Conservation (phyloP, 2,329 filamentous ascomycete species). For the Aspergillus aculeatus region DNA sequence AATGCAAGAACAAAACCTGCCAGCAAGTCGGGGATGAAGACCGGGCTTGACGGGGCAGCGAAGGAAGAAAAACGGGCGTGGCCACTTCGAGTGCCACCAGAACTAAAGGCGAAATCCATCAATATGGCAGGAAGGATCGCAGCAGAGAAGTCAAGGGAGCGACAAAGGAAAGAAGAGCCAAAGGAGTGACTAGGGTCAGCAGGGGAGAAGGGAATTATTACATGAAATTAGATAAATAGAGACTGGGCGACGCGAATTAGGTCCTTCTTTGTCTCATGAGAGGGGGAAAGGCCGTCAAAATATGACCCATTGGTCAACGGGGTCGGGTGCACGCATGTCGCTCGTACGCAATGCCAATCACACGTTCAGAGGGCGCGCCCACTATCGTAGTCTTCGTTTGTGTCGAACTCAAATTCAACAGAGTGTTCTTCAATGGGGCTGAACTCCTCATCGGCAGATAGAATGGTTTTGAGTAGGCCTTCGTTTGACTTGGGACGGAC, state of each 20-base stretch:
- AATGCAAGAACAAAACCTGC: slow-evolving; percentile 21
- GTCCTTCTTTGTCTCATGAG: not conserved
- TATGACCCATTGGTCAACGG: not conserved
- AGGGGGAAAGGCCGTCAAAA: not conserved
- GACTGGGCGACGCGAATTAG: not conserved
- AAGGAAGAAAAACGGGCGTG: slow-evolving; percentile 10
- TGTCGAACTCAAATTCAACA: slow-evolving; percentile 59
- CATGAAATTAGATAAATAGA: not conserved
- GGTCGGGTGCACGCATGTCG: not conserved
- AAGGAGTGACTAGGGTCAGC: slow-evolving; percentile 15
- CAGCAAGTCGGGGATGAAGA: slow-evolving; percentile 11
- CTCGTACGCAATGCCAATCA: not conserved
- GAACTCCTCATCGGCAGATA: slow-evolving; percentile 36
- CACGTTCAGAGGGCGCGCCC: slow-evolving; percentile 15
- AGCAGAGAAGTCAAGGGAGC: slow-evolving; percentile 12
- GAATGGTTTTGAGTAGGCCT: slow-evolving; percentile 56
- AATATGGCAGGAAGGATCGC: slow-evolving; percentile 8
- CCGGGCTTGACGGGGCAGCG: not conserved
- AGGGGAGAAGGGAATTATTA: not conserved
- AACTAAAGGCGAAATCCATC: slow-evolving; percentile 5
- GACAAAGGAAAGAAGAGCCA: slow-evolving; percentile 4
- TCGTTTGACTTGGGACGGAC: slow-evolving; percentile 62
- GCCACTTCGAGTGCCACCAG: slow-evolving; percentile 13
- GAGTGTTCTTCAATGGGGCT: slow-evolving; percentile 33
- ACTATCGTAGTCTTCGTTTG: slow-evolving; percentile 21